phyloP scores from a whole-genome alignment of 495 filamentous ascomycete genomes.

The Cercophora scortea region DNA sequence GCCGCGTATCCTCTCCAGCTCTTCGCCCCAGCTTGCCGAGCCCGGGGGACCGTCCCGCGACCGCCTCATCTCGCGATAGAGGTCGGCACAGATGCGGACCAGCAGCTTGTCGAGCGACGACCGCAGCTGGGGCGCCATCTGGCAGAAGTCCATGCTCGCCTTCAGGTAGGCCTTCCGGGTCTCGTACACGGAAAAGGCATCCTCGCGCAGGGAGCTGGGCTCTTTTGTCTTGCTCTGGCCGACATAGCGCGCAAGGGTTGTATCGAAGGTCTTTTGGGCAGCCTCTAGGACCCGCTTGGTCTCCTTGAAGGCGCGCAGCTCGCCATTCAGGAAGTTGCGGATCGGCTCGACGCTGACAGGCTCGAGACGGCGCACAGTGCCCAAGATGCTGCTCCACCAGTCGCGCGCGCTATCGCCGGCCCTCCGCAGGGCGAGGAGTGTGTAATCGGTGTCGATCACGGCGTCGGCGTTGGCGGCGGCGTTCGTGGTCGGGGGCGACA shows the following conservation, averaged over 20 bases:
- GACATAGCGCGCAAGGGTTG: constrained; percentile 68
- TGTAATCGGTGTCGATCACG: constrained; percentile 91
- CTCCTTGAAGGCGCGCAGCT: constrained; percentile 59
- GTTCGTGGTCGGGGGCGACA: constrained; percentile 59
- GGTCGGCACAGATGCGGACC: constrained; percentile 73
- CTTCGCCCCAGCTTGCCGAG: constrained; percentile 35
- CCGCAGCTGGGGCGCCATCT: constrained; percentile 74
- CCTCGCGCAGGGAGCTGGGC: constrained; percentile 79
- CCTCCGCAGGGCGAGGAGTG: constrained; percentile 72
- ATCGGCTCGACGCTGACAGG: constrained; percentile 73
- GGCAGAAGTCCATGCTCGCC: constrained; percentile 87
- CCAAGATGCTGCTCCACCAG: constrained; percentile 72
- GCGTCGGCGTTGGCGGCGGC: constrained; percentile 63
- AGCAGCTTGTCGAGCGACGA: constrained; percentile 76
- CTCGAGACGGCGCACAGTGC: constrained; percentile 67
- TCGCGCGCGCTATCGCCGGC: constrained; percentile 79
- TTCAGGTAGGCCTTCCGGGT: constrained; percentile 85
- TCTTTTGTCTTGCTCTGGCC: constrained; percentile 89
- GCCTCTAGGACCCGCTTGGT: constrained; percentile 63
- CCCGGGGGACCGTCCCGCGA: neutral
- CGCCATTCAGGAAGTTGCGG: constrained; percentile 61
- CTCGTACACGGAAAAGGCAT: constrained; percentile 94
- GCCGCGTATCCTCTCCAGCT: constrained; percentile 84
- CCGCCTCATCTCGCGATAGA: constrained; percentile 67
- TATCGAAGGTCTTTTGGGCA: constrained; percentile 78